Evolutionary conservation across 139 green algal species (phyloP), one percentile per base, ranked within the genome.

Genomic region (Yamagishiella unicocca): DNA sequence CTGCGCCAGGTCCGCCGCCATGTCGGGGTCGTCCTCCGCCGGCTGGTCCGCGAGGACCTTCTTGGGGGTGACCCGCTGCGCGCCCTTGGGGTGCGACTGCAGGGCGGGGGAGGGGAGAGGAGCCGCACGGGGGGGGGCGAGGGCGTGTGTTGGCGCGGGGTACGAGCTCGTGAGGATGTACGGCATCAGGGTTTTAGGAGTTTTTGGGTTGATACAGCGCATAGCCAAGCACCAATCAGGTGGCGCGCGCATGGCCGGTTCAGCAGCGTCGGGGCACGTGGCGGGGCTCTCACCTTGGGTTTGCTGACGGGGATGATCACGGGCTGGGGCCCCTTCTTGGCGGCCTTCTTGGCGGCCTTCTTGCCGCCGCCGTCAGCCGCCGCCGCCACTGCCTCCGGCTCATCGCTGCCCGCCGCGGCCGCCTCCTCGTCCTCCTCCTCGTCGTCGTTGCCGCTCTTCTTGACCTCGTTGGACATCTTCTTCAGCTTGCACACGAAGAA

Each of bases 401-500:
- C 66, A 25, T 50, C 61, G 58, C 74, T 35, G 55, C 40, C 74
- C 21, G 50, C 29, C 17, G 68, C 78, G 22, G 3, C 53, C 62
- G 24, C 89, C 46, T 74, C 89, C 50, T 84, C 81, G 33, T 77
- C 79, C 2, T 67, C 81, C 38, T 93, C 89, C 24, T 94, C 85
- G 25, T 82, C 89, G 37, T 71, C 79, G 43, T 90, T 35, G 37
- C 27, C 43, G 2, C 27, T 4, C 42, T 80, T 80, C 72, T 80
- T 80, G 42, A n/a, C 27, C 24, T 45, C 43, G 43, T 80, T 80
- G 72, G 72, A 80, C 9, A 80, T 66, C 93, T 99, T 99, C 91
- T 99, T 98, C 50, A 99, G 90, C 93, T 99, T 99, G 94, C 96
- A 98, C 55, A 99, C 98, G 80, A 99, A 99, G 93, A 99, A 99